Conservation (phyloP, 441 rosid genomes). For the Brassica balearica region DNA sequence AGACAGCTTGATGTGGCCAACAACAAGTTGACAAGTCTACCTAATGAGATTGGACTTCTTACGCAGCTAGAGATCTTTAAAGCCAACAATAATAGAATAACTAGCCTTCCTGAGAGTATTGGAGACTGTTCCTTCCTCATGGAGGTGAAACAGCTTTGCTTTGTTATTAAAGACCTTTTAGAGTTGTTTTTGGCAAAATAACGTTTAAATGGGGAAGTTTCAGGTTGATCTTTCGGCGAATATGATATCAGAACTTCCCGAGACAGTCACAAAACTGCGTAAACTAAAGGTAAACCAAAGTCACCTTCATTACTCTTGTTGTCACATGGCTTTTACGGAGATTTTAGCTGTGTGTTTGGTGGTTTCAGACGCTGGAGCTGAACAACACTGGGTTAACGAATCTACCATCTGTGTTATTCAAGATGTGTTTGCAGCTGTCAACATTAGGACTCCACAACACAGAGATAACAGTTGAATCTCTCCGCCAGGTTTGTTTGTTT, state of each 20-base stretch:
- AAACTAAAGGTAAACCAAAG: constrained; percentile 66
- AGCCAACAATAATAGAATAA: constrained; percentile 78
- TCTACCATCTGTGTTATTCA: constrained; percentile 67
- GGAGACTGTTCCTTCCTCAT: constrained; percentile 69
- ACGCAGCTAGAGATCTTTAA: constrained; percentile 79
- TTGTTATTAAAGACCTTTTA: not conserved
- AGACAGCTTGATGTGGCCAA: constrained; percentile 70
- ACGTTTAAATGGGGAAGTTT: constrained; percentile 20
- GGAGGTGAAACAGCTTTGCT: constrained; percentile 53
- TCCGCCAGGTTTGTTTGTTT: constrained; percentile 65
- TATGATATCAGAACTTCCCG: constrained; percentile 72
- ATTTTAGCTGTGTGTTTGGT: not conserved
- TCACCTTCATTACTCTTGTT: not conserved
- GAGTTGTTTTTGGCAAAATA: not conserved
- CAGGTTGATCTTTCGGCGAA: constrained; percentile 94
- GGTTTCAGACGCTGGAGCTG: constrained; percentile 68
- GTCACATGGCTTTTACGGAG: not conserved
- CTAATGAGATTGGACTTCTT: constrained; percentile 69
- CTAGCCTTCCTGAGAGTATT: constrained; percentile 53
- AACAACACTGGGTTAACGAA: constrained; percentile 72
- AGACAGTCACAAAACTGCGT: constrained; percentile 59
- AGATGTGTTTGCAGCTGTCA: constrained; percentile 66
- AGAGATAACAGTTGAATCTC: constrained; percentile 74
- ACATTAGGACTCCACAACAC: constrained; percentile 87
- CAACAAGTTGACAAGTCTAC: constrained; percentile 76